Percentiles rank a stretch among this genome's conserved stretches.
phyloP scores from a whole-genome alignment of 1,284 basidiomycete species.

The Tilletia indica region DNA sequence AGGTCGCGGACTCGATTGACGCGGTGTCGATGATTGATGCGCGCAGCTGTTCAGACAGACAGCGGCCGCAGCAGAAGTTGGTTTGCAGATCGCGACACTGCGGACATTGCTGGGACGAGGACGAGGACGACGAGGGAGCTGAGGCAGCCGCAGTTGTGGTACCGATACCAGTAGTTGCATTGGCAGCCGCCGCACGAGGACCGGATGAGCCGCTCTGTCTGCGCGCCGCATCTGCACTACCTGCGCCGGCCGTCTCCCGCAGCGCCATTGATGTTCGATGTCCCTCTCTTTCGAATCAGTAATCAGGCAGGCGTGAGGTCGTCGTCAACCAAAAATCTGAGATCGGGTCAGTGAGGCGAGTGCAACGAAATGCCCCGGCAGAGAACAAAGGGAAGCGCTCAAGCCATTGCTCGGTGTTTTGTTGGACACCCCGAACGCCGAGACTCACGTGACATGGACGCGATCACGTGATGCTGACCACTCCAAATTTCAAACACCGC shows the following conservation, averaged over 20 bases:
- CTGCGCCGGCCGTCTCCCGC: background rate
- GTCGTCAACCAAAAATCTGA: no score
- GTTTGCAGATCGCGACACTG: conserved; percentile 33
- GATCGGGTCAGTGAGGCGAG: no score
- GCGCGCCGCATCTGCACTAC: background rate
- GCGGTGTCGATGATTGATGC: conserved; percentile 31
- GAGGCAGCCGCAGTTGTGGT: background rate
- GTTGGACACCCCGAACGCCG: no score
- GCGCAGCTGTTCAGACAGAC: conserved; percentile 28
- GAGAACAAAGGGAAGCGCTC: no score
- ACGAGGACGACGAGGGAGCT: background rate
- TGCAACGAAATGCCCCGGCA: no score
- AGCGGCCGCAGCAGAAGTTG: conserved; percentile 36
- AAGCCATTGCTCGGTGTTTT: no score
- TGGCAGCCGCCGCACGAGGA: background rate
- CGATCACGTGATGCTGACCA: no score
- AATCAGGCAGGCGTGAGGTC: no score
- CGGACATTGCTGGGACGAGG: conserved; percentile 20
- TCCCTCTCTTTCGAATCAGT: no score
- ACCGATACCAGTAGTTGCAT: background rate
- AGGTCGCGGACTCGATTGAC: conserved; percentile 26
- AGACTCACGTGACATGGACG: no score
- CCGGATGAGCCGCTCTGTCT: background rate
- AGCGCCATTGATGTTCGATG: background rate
- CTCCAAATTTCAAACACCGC: no score